These are phyloP conservation scores for Exophiala viscosa DNA, from an alignment of 2,329 filamentous ascomycete genomes.

Conservation along the genomic window DNA sequence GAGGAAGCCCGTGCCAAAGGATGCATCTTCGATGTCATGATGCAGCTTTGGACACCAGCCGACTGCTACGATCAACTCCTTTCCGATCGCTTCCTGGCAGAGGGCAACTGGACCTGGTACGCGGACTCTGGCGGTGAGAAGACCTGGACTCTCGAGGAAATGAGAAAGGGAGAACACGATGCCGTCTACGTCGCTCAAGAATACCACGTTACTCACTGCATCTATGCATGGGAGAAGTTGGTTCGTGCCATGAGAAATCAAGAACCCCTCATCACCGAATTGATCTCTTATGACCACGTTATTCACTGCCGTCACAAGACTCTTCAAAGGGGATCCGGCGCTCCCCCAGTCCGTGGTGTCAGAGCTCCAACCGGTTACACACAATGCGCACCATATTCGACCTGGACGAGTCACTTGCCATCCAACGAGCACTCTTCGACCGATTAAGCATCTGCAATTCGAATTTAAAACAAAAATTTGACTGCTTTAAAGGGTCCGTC, in stretches of 20 bases:
- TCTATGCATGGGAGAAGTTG: slow-evolving; percentile 28
- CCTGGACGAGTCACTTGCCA: slow-evolving; percentile 26
- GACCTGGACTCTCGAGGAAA: slow-evolving; percentile 21
- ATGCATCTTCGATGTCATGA: slow-evolving; percentile 29
- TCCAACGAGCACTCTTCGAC: slow-evolving; percentile 23
- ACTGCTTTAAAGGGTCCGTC: no score
- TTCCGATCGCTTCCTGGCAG: slow-evolving; percentile 25
- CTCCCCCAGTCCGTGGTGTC: slow-evolving; percentile 24
- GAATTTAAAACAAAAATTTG: no score
- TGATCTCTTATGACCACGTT: slow-evolving; percentile 29
- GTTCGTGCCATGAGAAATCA: slow-evolving; percentile 28
- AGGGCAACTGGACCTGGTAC: slow-evolving; percentile 30
- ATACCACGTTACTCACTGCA: slow-evolving; percentile 28
- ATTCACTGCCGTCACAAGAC: slow-evolving; percentile 29
- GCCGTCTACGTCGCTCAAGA: slow-evolving; percentile 27
- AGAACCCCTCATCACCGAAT: slow-evolving; percentile 23
- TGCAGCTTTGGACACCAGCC: slow-evolving; percentile 27
- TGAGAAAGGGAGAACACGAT: slow-evolving; percentile 26
- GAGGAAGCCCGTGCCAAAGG: slow-evolving; percentile 25
- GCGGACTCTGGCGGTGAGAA: slow-evolving; percentile 16
- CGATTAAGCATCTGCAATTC: slow-evolving; percentile 8
- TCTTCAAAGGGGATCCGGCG: slow-evolving; percentile 25
- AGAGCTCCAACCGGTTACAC: slow-evolving; percentile 27
- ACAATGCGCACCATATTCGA: slow-evolving; percentile 23
- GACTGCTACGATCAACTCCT: slow-evolving; percentile 25